A percentile compares a stretch with the other conserved stretches of the same genome.
Conservation (phyloP, 352 stramenopile genomes). For the Phytophthora foliorum region DNA sequence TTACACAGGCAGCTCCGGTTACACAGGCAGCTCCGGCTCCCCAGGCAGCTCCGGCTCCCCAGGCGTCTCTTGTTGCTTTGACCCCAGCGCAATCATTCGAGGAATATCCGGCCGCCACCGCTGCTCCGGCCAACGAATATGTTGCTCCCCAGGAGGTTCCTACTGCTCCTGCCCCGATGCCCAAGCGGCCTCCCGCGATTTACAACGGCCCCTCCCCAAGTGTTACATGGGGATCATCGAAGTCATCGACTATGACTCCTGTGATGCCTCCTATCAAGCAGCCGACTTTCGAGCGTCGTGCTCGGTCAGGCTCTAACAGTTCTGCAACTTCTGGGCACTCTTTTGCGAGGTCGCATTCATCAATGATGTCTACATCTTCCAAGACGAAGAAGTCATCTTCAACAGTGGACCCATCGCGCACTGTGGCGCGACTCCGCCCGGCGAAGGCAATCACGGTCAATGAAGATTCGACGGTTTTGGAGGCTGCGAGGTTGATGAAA, state of each 20-base stretch:
- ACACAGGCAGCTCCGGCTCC: constrained; percentile 5
- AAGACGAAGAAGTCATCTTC: constrained; percentile 70
- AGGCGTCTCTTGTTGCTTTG: constrained; percentile 25
- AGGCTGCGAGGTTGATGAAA: constrained; percentile 93
- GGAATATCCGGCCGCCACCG: constrained; percentile 13
- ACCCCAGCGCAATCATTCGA: constrained; percentile 25
- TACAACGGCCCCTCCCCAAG: constrained; percentile 47
- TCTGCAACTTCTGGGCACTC: constrained; percentile 84
- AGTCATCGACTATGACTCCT: constrained; percentile 32
- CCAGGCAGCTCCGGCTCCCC: constrained; percentile 5
- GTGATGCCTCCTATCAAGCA: constrained; percentile 38
- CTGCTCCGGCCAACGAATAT: constrained; percentile 26
- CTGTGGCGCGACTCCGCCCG: constrained; percentile 80
- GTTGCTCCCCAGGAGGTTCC: constrained; percentile 20
- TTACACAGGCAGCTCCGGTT: constrained; percentile 25
- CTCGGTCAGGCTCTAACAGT: constrained; percentile 76
- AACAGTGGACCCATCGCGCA: constrained; percentile 66
- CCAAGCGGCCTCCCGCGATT: constrained; percentile 41
- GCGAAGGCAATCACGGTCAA: constrained; percentile 92
- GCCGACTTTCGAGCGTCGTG: constrained; percentile 46
- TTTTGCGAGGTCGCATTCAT: constrained; percentile 81
- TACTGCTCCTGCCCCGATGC: constrained; percentile 24
- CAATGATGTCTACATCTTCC: constrained; percentile 81
- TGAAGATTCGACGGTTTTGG: constrained; percentile 82
- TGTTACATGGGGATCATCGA: constrained; percentile 28